Conservation (phyloP, 768 basidiomycete genomes). For the Inosperma sp. region DNA sequence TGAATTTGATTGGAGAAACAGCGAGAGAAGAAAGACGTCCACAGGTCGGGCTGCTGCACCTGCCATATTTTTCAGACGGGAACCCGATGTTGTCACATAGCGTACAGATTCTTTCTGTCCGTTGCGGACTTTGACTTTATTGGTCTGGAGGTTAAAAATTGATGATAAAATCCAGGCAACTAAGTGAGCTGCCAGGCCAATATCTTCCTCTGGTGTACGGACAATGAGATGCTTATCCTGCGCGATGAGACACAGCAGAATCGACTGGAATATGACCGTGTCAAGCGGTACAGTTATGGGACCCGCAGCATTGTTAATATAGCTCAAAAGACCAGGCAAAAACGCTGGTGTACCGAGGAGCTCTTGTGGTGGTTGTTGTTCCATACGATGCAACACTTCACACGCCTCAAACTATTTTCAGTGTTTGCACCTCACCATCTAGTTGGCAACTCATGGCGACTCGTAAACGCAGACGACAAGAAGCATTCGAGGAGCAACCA, state of each 20-base stretch:
- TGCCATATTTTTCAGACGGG: constrained; percentile 5
- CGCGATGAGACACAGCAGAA: constrained; percentile 61
- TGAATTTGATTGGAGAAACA: constrained; percentile 28
- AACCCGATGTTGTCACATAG: constrained; percentile 5
- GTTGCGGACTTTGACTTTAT: constrained; percentile 42
- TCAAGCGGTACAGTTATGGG: constrained; percentile 50
- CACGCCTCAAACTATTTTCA: background rate
- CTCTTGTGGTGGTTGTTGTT: constrained; percentile 1
- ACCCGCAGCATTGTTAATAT: constrained; percentile 42
- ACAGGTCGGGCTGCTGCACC: background rate
- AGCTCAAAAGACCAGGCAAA: constrained; percentile 45
- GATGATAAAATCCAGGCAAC: constrained; percentile 50
- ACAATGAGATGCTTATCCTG: constrained; percentile 62
- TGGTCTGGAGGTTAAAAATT: constrained; percentile 55
- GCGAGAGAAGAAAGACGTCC: constrained; percentile 21
- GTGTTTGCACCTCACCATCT: background rate
- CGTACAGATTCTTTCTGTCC: constrained; percentile 29
- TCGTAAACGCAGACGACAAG: constrained; percentile 49
- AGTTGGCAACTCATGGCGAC: constrained; percentile 30
- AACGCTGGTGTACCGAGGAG: constrained; percentile 43
- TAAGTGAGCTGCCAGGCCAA: constrained; percentile 54
- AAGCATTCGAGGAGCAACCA: constrained; percentile 27
- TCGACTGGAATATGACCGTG: constrained; percentile 56
- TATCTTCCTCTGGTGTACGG: constrained; percentile 61
- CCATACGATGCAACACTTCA: background rate